Base-by-base conservation (phyloP, 2,329 filamentous ascomycete species). In the Cryphonectria parasitica region DNA sequence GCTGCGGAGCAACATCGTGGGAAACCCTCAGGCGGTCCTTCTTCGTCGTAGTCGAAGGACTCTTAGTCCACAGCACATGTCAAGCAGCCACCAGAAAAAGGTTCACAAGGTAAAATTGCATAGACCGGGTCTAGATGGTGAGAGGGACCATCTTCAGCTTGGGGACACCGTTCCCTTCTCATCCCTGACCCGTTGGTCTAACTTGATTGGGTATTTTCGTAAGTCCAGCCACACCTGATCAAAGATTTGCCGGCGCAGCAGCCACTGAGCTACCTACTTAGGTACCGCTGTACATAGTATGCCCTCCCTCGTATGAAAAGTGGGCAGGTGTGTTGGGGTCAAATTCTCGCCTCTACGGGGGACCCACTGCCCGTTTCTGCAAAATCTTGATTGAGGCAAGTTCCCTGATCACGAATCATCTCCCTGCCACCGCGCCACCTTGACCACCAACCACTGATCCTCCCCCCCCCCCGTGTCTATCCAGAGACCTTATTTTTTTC, bases 401-500 rank as follows among this genome's bases (percentile, higher is more conserved):
- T 61, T 22, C 62, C 62, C 54, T 39, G 36, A 66, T 39, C 69
- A 45, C 34, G 58, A 66, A 66, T 62, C 67, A 49, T 62, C 66
- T 64, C 69, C n/a, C 39, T 60, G 60, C 31, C 62, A 62, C 58
- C 45, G 49, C 66, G 34, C 54, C 66, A 69, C 49, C 45, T 68
- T 19, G 61, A n/a, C 69, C 65, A 60, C 62, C 56, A 41, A 66
- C 68, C 66, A 66, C 66, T 31, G 39, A n/a, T n/a, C n/a, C n/a
- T n/a, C n/a, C n/a, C n/a, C n/a, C n/a, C n/a, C n/a, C n/a, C 31
- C n/a, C 25, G 62, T 67, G 64, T 60, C 62, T 60, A 68, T 61
- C 36, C 41, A 66, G 54, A 19, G 10, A 62, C n/a, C 61, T 39
- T 49, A 49, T 63, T 34, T 34, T 34, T n/a, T n/a, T n/a, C n/a